Base-by-base conservation (phyloP, 2,329 filamentous ascomycete species). In the Penicillium sp. region DNA sequence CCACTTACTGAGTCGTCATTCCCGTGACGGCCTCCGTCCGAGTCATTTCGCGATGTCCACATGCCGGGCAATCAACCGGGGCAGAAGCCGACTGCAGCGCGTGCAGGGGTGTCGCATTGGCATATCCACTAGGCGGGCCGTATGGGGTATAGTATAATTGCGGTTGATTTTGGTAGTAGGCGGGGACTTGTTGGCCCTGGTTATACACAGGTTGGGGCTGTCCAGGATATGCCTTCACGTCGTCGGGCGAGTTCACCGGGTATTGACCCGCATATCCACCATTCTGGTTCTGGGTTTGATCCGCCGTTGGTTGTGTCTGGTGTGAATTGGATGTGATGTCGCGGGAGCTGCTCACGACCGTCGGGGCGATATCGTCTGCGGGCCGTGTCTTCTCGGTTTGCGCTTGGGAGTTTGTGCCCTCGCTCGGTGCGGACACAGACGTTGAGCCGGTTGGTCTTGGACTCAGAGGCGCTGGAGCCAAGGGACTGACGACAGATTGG, bases 41-140 rank as follows among this genome's bases (percentile, higher is more conserved):
- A 1, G 67, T 68, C 59, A 69, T 62, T 49, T 69, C 62, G 2
- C 78, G 62, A 44, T 71, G 63, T 5, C 73, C 71, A 40, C 78
- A 81, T 3, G 69, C 66, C 0, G 78, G 78, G 58, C 78, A 80
- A 53, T 80, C 78, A 1, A 75, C 76, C 0, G 75, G 76, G 5
- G 74, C 72, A 1, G 77, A 66, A 2, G 61, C 64, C 0, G 62
- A 62, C 37, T 64, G 63, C 3, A 69, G 53, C 1, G 60, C 53
- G 17, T 67, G 63, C 17, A 69, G 47, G 2, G 67, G 65, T 0
- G 61, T 51, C 0, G 61, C 57, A 1, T 51, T 59, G 15, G 54
- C 55, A 57, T 68, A 69, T 15, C 58, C 53, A 37, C 58, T 67
- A 1, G 60, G 56, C 7, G 61, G 59, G 2, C 44, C 54, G 4